Evolutionary conservation across 169 alveolate species (phyloP).

Genomic region (Eimeria necatrix): DNA sequence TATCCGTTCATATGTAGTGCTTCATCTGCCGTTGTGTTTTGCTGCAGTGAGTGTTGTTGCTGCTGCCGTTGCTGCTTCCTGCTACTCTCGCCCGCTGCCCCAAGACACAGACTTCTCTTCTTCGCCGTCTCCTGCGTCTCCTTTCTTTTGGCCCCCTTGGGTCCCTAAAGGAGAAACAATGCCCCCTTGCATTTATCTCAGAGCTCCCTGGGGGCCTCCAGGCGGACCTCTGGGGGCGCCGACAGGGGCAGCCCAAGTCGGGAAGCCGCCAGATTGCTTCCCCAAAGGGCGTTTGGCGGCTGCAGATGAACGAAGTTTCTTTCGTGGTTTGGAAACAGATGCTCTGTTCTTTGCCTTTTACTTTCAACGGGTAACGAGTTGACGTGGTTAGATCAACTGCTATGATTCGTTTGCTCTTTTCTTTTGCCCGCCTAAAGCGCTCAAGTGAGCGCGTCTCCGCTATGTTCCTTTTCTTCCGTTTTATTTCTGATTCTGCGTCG

Average conservation of each 20-base stretch:
- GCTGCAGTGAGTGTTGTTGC: background rate
- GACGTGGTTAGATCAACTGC: too few species aligned
- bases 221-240: constrained; percentile 10
- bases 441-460: too few species aligned
- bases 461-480: too few species aligned
- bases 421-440: too few species aligned
- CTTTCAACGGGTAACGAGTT: constrained; percentile 68
- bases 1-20: background rate
- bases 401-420: too few species aligned
- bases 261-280: constrained; percentile 50
- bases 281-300: constrained; percentile 36
- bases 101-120: background rate
- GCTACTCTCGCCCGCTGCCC: background rate
- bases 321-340: constrained; percentile 41
- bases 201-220: constrained; percentile 6
- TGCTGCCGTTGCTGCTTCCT: background rate
- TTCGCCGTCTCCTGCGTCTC: background rate
- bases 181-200: background rate
- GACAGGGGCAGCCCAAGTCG: background rate
- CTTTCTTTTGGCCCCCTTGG: background rate
- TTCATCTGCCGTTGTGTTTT: background rate
- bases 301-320: constrained; percentile 19
- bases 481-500: too few species aligned
- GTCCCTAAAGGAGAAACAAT: background rate
- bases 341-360: constrained; percentile 81